Evolutionary conservation across 1,284 basidiomycete genomes (phyloP).

Genomic region (Apiotrichum porosum): DNA sequence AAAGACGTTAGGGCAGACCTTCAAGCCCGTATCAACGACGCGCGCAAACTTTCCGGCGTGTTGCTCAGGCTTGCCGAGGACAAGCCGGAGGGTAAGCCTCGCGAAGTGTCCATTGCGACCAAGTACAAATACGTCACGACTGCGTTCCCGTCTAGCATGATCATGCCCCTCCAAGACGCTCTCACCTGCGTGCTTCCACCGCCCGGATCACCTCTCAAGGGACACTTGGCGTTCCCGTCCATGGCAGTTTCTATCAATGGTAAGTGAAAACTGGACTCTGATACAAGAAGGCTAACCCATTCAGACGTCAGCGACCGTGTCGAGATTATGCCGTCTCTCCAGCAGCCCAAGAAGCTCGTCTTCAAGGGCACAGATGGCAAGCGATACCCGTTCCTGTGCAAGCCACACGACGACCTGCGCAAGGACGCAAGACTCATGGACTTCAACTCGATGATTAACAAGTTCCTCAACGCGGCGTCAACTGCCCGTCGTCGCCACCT

Average conservation of each 20-base stretch:
- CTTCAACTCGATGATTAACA: slow-evolving; percentile 97
- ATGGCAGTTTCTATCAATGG: slow-evolving; percentile 72
- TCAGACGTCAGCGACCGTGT: slow-evolving; percentile 73
- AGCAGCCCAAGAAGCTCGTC: slow-evolving; percentile 86
- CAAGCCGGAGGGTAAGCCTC: slow-evolving; percentile 23
- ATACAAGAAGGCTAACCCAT: no score
- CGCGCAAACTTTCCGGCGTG: slow-evolving; percentile 26
- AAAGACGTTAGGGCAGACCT: not conserved
- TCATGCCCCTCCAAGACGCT: slow-evolving; percentile 90
- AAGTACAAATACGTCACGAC: slow-evolving; percentile 61
- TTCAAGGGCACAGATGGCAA: slow-evolving; percentile 79
- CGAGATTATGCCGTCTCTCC: slow-evolving; percentile 88
- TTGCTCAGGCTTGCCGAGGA: slow-evolving; percentile 42
- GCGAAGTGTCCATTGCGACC: slow-evolving; percentile 26
- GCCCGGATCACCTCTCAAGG: slow-evolving; percentile 58
- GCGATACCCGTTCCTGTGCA: slow-evolving; percentile 87
- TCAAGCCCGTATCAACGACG: slow-evolving; percentile 49
- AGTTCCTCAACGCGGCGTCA: slow-evolving; percentile 86
- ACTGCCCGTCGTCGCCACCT: slow-evolving; percentile 85
- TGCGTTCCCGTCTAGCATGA: slow-evolving; percentile 62
- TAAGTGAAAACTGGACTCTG: slow-evolving; percentile 41
- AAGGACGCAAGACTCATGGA: slow-evolving; percentile 99
- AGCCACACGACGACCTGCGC: slow-evolving; percentile 94
- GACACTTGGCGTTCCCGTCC: slow-evolving; percentile 76
- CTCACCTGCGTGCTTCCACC: slow-evolving; percentile 82